phyloP scores from a whole-genome alignment of 179 eudicot species.

The Heliamphora pulchella region DNA sequence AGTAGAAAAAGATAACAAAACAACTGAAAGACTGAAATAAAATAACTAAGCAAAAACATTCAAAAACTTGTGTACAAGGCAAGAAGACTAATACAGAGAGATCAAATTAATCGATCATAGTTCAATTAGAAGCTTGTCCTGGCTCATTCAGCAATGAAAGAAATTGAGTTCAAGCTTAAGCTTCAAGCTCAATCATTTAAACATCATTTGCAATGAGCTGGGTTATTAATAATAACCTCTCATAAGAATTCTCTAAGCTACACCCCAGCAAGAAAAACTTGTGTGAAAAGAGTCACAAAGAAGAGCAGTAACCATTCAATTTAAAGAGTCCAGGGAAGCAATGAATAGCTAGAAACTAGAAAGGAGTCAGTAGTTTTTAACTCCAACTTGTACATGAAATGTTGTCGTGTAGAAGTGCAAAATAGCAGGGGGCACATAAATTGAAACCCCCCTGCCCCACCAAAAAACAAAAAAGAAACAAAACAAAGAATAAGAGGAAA shows the following conservation, averaged over 20 bases:
- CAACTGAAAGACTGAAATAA: not conserved
- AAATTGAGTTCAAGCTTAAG: not conserved
- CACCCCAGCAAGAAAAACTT: not conserved
- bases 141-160: not conserved
- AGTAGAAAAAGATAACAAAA: not conserved
- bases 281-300: not conserved
- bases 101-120: not conserved
- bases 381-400: not conserved
- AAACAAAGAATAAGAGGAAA: too few species aligned
- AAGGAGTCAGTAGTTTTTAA: not conserved
- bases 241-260: not conserved
- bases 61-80: not conserved
- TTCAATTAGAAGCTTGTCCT: not conserved
- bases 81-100: not conserved
- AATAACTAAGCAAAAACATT: not conserved
- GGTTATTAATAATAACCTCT: not conserved
- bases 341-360: not conserved
- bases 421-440: not conserved
- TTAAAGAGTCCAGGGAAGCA: not conserved
- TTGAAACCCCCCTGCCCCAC: not conserved
- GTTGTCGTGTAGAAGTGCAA: not conserved
- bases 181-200: not conserved
- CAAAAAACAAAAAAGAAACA: too few species aligned
- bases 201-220: not conserved
- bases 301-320: not conserved